Base-by-base conservation (phyloP, 2,329 filamentous ascomycete genomes). In the Aspergillus tubingensis region DNA sequence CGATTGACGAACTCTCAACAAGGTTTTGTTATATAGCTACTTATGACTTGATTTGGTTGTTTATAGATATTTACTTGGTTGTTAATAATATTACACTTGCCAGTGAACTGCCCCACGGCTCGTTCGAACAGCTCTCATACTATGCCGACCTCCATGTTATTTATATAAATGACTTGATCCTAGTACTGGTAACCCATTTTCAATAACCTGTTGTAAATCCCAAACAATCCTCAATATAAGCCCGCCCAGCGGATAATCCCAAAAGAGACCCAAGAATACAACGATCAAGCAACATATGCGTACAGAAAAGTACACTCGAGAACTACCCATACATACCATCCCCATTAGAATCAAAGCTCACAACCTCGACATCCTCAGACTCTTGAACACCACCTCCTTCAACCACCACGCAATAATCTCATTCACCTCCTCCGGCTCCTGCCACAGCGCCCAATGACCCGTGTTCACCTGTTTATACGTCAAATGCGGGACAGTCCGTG, bases 371-470 rank as follows among this genome's bases (percentile, higher is more conserved):
- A 62, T 51, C 39, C 57, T 57, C 21, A 57, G 49, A 27, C 68
- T 77, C 48, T 73, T 76, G 67, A 81, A 80, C 2, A 81, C 82
- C 47, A 88, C 81, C 15, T 76, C 78, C 60, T 84, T 82, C 62
- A 96, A 66, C 85, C 92, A 96, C 59, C 83, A 81, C 58, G 79
- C 81, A 67, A 96, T 81, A 62, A 87, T 79, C 53, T 72, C 74
- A 75, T 97, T 97, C 3, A 91, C 85, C 68, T 89, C 85, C 21
- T 82, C 84, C 0, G 89, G 83, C 64, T 85, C 85, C 80, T 96
- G 86, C 81, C 86, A 88, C 72, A 96, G 77, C 49, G 89, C 91
- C 94, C 94, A 98, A 77, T 98, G 95, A 17, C 83, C 81, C 0
- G 89, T 83, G 38, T 88, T 76, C 57, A 96, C 88, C 72, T 90